Conservation (phyloP, 2,329 filamentous ascomycete genomes). For the Aureobasidium sp. region DNA sequence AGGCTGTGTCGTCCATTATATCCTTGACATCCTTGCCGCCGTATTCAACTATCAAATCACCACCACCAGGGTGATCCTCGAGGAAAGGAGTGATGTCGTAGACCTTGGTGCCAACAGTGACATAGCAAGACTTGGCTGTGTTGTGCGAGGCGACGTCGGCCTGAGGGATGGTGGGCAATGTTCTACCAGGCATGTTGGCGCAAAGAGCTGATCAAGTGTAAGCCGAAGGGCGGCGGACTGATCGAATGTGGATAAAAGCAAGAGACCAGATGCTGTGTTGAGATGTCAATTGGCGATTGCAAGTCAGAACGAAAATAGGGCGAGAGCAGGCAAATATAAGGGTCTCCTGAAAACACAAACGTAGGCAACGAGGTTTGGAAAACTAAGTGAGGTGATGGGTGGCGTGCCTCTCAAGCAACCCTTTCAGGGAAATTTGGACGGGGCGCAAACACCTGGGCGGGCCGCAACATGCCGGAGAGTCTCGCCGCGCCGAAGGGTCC, state of each 20-base stretch:
- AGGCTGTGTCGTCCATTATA: slow-evolving; percentile 74
- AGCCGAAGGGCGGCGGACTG: slow-evolving; percentile 2
- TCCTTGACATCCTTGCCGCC: slow-evolving; percentile 76
- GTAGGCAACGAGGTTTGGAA: not conserved
- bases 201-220: not conserved
- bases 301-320: not conserved
- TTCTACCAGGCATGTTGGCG: slow-evolving; percentile 62
- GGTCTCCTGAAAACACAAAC: not conserved
- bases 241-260: not conserved
- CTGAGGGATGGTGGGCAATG: slow-evolving; percentile 72
- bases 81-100: slow-evolving; percentile 93
- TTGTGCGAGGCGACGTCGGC: slow-evolving; percentile 78
- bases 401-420: not conserved
- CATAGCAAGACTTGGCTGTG: slow-evolving; percentile 77
- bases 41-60: slow-evolving; percentile 80
- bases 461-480: not conserved
- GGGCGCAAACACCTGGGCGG: not conserved
- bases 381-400: slow-evolving; percentile 1
- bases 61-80: slow-evolving; percentile 82
- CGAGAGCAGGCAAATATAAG: not conserved
- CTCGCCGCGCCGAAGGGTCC: not conserved
- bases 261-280: not conserved
- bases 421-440: slow-evolving; percentile 1
- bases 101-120: slow-evolving; percentile 80
- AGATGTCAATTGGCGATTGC: not conserved